These are phyloP conservation scores for Triadica sebifera DNA, from an alignment of 345 rosid genomes.

Conservation along the genomic window DNA sequence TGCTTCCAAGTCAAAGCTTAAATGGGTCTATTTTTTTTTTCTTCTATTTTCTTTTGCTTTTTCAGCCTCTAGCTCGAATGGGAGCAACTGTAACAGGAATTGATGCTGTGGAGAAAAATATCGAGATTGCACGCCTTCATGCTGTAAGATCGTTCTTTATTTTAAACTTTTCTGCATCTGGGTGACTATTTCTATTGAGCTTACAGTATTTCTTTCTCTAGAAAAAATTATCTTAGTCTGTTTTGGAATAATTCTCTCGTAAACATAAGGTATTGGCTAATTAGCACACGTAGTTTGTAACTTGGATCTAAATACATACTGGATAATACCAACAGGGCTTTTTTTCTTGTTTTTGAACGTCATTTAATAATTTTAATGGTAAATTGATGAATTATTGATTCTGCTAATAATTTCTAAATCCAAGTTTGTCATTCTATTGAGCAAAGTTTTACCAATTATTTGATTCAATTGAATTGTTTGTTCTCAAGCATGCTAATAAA, in stretches of 20 bases:
- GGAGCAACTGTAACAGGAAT: constrained; percentile 92
- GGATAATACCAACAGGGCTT: not conserved
- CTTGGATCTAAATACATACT: not conserved
- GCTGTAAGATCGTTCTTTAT: constrained; percentile 54
- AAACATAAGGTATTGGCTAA: not conserved
- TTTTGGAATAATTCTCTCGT: not conserved
- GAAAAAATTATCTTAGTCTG: not conserved
- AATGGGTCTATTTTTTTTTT: not conserved
- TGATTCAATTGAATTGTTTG: not conserved
- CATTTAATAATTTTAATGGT: not conserved
- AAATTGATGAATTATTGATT: not conserved
- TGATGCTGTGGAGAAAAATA: constrained; percentile 91
- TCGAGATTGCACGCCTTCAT: constrained; percentile 85
- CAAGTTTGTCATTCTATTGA: not conserved
- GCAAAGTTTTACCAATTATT: no score
- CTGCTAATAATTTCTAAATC: not conserved
- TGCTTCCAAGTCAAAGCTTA: not conserved
- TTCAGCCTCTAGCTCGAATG: constrained; percentile 96
- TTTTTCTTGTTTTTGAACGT: not conserved
- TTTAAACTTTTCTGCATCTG: not conserved
- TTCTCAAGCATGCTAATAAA: not conserved
- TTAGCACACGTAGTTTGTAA: not conserved
- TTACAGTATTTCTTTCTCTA: not conserved
- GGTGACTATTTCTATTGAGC: not conserved
- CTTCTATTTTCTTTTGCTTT: constrained; percentile 16